These are phyloP conservation scores for Blastobotrys terrestris DNA, from an alignment of 805 yeast species.

Conservation along the genomic window DNA sequence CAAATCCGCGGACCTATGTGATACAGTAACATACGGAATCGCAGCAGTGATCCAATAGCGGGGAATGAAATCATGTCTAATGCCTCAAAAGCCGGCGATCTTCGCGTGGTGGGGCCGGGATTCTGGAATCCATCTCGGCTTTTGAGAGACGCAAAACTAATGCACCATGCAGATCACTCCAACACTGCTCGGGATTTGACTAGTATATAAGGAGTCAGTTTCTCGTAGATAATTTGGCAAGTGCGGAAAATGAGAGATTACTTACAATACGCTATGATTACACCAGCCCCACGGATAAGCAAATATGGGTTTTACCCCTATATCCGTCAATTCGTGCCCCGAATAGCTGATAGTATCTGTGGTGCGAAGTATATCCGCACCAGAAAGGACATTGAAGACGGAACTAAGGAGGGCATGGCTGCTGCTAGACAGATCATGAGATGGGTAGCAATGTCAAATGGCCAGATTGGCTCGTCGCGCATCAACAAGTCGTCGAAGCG, in stretches of 20 bases:
- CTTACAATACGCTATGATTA: neutral
- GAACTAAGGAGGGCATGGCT: neutral
- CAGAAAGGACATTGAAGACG: neutral
- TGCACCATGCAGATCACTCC: neutral
- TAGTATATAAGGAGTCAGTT: neutral
- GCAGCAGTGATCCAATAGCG: neutral
- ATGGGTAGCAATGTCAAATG: neutral
- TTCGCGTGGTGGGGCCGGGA: neutral
- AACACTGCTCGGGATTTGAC: no score
- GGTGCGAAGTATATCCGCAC: neutral
- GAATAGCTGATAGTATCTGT: neutral
- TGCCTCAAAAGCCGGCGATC: neutral
- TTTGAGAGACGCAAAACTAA: neutral
- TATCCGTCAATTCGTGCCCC: neutral
- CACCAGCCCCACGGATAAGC: neutral
- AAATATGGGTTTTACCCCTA: neutral
- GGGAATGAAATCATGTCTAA: neutral
- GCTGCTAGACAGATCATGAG: neutral
- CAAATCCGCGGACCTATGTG: no score
- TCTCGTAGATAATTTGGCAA: neutral
- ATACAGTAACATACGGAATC: neutral
- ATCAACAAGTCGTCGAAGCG: neutral
- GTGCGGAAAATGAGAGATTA: no score
- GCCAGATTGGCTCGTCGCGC: neutral
- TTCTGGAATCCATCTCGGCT: neutral